These are phyloP conservation scores for Penicillium sp. DNA, from an alignment of 2,329 filamentous ascomycete genomes.

Conservation along the genomic window DNA sequence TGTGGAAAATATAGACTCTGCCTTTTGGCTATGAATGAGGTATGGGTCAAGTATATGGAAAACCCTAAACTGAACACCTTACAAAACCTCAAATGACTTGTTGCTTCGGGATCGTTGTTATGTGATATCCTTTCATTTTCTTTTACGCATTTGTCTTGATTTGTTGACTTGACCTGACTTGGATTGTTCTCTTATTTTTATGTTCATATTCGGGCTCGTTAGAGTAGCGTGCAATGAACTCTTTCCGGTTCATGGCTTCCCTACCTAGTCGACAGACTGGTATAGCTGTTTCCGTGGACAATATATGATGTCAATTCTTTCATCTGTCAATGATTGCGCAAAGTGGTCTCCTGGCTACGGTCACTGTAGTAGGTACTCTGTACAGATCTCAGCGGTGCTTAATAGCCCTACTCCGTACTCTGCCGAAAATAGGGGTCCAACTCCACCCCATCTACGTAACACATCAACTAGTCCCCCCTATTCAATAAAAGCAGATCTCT, in stretches of 20 bases:
- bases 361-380: no score
- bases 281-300: background rate
- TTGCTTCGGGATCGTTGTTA: constrained; percentile 3
- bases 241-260: background rate
- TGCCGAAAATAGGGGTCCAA: background rate
- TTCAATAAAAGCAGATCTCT: background rate
- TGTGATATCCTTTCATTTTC: constrained; percentile 19
- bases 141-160: constrained; percentile 1
- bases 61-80: background rate
- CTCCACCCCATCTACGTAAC: background rate
- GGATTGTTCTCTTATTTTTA: background rate
- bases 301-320: background rate
- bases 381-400: background rate
- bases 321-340: background rate
- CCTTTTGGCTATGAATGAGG: background rate
- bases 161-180: background rate
- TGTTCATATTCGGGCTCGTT: background rate
- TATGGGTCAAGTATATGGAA: constrained; percentile 3
- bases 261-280: background rate
- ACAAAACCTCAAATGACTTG: constrained; percentile 1
- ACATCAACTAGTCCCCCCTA: background rate
- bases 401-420: background rate
- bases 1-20: background rate
- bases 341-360: no score
- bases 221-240: background rate